A percentile compares a stretch with the other conserved stretches of the same genome.
phyloP scores from a whole-genome alignment of 305 asterid species.

The Coffea humblotiana region DNA sequence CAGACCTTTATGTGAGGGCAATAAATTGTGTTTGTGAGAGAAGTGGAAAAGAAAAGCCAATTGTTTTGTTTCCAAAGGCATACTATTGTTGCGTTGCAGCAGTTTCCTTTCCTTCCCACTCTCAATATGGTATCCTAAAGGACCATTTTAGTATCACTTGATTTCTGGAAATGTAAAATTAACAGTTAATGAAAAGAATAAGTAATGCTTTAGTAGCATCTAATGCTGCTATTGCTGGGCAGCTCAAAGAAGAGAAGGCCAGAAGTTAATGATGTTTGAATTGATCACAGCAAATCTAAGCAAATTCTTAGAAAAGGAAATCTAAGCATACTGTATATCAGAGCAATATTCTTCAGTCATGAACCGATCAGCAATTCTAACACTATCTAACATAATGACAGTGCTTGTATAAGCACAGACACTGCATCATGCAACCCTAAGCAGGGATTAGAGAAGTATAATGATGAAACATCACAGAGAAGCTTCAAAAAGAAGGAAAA shows the following conservation, averaged over 20 bases:
- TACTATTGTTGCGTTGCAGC: neutral
- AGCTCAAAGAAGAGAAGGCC: neutral
- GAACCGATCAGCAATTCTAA: neutral
- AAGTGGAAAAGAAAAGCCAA: neutral
- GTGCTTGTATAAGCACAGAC: neutral
- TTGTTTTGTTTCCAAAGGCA: neutral
- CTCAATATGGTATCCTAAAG: neutral
- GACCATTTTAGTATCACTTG: neutral
- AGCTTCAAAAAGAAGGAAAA: neutral
- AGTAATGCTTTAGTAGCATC: neutral
- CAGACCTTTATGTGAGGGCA: neutral
- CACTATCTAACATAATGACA: neutral
- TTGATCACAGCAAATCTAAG: neutral
- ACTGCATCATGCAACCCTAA: neutral
- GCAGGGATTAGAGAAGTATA: neutral
- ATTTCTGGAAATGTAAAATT: neutral
- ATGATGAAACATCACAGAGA: neutral
- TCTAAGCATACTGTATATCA: neutral
- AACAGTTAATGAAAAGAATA: neutral
- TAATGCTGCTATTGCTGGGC: neutral
- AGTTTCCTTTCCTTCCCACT: neutral
- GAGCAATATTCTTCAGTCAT: neutral
- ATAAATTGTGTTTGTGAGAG: neutral
- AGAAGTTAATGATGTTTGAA: neutral
- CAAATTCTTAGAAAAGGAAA: neutral